Evolutionary conservation across 352 stramenopile species (phyloP), one percentile per base, ranked within the genome.

Genomic region (Pythium grandisporangium): DNA sequence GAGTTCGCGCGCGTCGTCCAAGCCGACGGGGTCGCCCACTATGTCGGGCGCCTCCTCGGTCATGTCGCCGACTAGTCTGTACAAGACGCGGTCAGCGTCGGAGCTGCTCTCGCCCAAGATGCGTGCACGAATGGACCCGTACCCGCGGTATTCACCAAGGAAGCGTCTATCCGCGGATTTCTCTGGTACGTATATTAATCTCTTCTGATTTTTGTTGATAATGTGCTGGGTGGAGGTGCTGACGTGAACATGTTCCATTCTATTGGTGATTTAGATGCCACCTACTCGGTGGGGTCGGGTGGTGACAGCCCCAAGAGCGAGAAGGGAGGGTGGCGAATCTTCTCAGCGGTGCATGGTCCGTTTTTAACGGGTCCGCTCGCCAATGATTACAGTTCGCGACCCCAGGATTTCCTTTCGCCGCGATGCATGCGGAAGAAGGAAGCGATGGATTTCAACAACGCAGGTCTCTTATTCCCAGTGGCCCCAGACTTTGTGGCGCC

Each of bases 281-380:
- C 61, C n/a, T 61, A 58, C 44, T 67, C 56, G 1, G 56, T 46
- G n/a, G 60, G 51, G 1, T 69, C 61, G 6, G 38, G 32, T 11
- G 49, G 35, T n/a, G 56, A 68, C 20, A 71, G 61, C 36, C 61
- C 61, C 19, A 58, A 63, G 26, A 60, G 48, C 24, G 57, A 67
- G 33, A 63, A 57, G 27, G 45, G 51, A 8, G 45, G 39, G 5
- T 60, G 51, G 51, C 50, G 51, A 8, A 64, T 51, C 37, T 48
- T 51, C 37, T 63, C 61, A 8, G 49, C 53, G 10, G 61, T 68
- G 7, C 19, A 25, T 13, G 61, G 61, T 0, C 61, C 61, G 20
- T 71, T 71, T 21, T 43, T 71, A 20, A 71, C 61, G 5, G 61
- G 61, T 21, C 61, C 61, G 8, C 34, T 71, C n/a, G 57, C 58